Evolutionary conservation across 2,329 filamentous ascomycete species (phyloP).

Genomic region (Eurotiales sp.): DNA sequence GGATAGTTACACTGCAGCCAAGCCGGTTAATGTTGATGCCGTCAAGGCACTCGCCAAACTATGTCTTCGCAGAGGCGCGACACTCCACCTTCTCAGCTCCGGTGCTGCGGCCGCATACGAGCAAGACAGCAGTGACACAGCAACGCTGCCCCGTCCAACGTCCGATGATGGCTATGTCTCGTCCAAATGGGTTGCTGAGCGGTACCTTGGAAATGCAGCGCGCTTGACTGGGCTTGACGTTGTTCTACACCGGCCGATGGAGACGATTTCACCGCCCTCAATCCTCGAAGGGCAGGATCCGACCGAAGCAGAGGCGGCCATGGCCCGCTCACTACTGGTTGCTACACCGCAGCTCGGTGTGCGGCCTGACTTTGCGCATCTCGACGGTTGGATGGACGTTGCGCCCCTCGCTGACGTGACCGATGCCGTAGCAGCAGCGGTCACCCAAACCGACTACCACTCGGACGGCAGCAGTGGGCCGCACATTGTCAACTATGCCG

Average conservation of each 20-base stretch:
- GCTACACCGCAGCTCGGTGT: too few relatives aligned
- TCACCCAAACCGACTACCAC: too few relatives aligned
- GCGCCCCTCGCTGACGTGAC: too few relatives aligned
- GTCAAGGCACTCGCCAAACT: conserved; percentile 25
- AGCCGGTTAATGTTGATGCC: conserved; percentile 24
- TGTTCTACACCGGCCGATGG: conserved; percentile 27
- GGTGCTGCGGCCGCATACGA: conserved; percentile 19
- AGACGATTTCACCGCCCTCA: too few relatives aligned
- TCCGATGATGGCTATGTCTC: conserved; percentile 34
- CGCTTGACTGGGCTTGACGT: conserved; percentile 19
- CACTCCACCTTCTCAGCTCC: conserved; percentile 30
- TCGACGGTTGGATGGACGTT: too few relatives aligned
- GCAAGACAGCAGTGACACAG: background rate
- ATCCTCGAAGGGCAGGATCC: too few relatives aligned
- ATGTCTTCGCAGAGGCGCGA: conserved; percentile 20
- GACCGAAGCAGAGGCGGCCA: too few relatives aligned
- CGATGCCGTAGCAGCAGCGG: too few relatives aligned
- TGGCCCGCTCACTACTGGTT: too few relatives aligned
- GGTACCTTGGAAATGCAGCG: conserved; percentile 29
- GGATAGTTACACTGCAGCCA: conserved; percentile 28
- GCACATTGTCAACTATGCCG: too few relatives aligned
- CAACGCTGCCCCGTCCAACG: conserved; percentile 23
- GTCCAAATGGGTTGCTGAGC: conserved; percentile 40
- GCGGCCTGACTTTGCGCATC: too few relatives aligned
- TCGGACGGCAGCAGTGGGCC: too few relatives aligned